Evolutionary conservation across 164 flowering plant genomes (phyloP).

Genomic region (Malania oleifera): DNA sequence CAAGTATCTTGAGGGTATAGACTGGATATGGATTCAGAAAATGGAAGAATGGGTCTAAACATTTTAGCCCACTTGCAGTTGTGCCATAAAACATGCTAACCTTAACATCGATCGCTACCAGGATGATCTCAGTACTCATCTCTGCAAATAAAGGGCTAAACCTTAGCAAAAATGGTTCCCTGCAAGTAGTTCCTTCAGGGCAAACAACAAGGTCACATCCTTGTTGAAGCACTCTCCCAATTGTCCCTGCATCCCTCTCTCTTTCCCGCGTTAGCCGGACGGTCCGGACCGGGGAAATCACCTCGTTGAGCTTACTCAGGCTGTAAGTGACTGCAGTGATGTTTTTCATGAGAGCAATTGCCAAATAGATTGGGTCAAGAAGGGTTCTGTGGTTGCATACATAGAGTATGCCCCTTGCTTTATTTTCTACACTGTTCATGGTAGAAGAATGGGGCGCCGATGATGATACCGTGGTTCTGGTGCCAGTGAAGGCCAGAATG

Average conservation of each 20-base stretch:
- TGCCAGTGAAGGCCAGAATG: conserved; percentile 21
- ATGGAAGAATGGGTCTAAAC: conserved; percentile 36
- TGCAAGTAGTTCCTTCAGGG: conserved; percentile 45
- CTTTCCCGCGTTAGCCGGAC: conserved; percentile 28
- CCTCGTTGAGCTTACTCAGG: not conserved
- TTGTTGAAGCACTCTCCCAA: conserved; percentile 21
- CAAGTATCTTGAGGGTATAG: conserved; percentile 22
- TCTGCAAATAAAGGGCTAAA: conserved; percentile 42
- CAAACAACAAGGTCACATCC: conserved; percentile 42
- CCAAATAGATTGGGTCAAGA: conserved; percentile 32
- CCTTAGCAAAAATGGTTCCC: conserved; percentile 38
- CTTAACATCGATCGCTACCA: conserved; percentile 25
- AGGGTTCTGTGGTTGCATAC: conserved; percentile 66
- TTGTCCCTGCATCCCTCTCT: conserved; percentile 23
- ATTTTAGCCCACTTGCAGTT: conserved; percentile 33
- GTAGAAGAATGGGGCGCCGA: not conserved
- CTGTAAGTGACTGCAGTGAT: conserved; percentile 5
- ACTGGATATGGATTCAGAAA: conserved; percentile 30
- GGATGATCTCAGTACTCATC: conserved; percentile 27
- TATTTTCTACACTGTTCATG: too few relatives aligned
- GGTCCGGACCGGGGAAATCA: conserved; percentile 28
- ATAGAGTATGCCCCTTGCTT: conserved; percentile 31
- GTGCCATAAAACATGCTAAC: conserved; percentile 38
- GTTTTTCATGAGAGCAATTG: conserved; percentile 10
- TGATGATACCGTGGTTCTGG: conserved; percentile 5